Evolutionary conservation across 345 rosid species (phyloP).

Genomic region (Camelina neglecta): DNA sequence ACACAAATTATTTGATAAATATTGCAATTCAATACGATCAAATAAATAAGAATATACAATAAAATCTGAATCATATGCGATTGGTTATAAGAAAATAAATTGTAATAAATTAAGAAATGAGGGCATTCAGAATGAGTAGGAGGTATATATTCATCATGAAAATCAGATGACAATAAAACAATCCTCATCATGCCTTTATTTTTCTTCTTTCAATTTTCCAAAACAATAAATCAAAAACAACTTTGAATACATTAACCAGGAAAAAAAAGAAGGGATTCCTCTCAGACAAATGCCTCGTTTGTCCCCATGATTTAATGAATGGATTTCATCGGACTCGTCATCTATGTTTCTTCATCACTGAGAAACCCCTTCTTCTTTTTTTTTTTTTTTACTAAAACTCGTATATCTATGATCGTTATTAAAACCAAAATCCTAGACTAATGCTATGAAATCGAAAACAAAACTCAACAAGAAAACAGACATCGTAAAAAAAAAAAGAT

Average conservation of each 20-base stretch:
- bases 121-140: slow-evolving; percentile 72
- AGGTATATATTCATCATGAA: slow-evolving; percentile 47
- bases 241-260: neutral
- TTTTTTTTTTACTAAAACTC: neutral
- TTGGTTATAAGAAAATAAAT: too few relatives aligned
- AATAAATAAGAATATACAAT: too few relatives aligned
- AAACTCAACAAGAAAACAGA: too few relatives aligned
- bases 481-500: neutral
- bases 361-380: slow-evolving; percentile 39
- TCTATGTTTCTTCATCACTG: slow-evolving; percentile 60
- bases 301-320: slow-evolving; percentile 65
- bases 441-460: neutral
- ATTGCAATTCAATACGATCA: too few relatives aligned
- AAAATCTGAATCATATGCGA: too few relatives aligned
- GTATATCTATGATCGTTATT: neutral
- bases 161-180: slow-evolving; percentile 45
- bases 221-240: neutral
- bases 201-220: neutral
- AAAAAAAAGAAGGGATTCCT: slow-evolving; percentile 34
- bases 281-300: slow-evolving; percentile 85
- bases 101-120: neutral
- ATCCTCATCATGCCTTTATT: slow-evolving; percentile 52
- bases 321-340: slow-evolving; percentile 77
- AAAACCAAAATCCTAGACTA: neutral
- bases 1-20: too few relatives aligned